Base-by-base conservation (phyloP, 768 basidiomycete genomes). In the Hysterangium stoloniferum region DNA sequence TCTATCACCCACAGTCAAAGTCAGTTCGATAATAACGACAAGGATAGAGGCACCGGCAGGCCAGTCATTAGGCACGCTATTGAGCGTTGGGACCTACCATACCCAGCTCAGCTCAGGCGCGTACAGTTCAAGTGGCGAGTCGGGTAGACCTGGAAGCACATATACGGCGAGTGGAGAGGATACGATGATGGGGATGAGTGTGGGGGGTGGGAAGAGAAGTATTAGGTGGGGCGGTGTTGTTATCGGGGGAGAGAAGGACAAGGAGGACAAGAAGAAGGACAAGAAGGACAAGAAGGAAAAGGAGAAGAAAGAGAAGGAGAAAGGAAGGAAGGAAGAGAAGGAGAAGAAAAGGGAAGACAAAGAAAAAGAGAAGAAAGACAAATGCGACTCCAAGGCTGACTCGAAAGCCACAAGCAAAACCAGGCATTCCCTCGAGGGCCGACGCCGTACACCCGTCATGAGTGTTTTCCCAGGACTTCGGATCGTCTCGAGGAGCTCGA, bases 381-480 rank as follows among this genome's bases (percentile, higher is more conserved):
- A 68, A n/a, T n/a, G n/a, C n/a, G n/a, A n/a, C n/a, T n/a, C n/a
- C n/a, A n/a, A n/a, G n/a, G n/a, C n/a, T n/a, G n/a, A n/a, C n/a
- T n/a, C n/a, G 60, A 58, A 53, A 31, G 49, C 20, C 38, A 59
- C 54, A 56, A 33, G 42, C 15, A 19, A 29, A 17, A 28, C 41
- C 22, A 44, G n/a, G 24, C 22, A 25, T 15, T 29, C 22, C 25
- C 66, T 67, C 6, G 83, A 83, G 54, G 76, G 71, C 19, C 68
- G 78, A 56, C 71, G 68, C 57, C 67, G 82, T 53, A 77, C 74
- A 6, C 69, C 78, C 0, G 59, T 87, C 27, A 66, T 68, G 8
- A 76, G 79, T 28, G 69, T 89, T 35, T 87, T 87, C 66, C 77
- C 80, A 0, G 73, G 74, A 33, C 38, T 52, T n/a, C n/a, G n/a